Conservation (phyloP, 345 rosid genomes). For the Durio zibethinus region DNA sequence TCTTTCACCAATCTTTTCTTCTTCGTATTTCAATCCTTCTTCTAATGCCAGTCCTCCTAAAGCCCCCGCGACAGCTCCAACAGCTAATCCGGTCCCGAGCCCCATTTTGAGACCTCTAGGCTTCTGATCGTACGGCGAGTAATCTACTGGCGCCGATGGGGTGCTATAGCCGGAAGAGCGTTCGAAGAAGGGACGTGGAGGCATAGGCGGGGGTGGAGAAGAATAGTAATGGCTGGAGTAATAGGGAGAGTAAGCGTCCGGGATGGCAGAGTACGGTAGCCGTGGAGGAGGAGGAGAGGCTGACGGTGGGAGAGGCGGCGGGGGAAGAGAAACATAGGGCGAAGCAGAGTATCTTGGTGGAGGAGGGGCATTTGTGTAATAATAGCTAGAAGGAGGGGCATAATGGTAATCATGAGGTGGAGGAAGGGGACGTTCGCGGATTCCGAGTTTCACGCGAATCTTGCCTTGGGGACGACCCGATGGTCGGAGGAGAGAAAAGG, state of each 20-base stretch:
- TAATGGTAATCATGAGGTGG: slow-evolving; percentile 29
- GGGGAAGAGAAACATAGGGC: slow-evolving; percentile 22
- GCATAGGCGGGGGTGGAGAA: slow-evolving; percentile 25
- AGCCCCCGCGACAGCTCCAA: slow-evolving; percentile 35
- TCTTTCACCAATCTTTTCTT: slow-evolving; percentile 28
- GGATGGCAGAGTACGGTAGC: slow-evolving; percentile 29
- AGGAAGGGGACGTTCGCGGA: slow-evolving; percentile 39
- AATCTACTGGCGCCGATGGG: slow-evolving; percentile 58
- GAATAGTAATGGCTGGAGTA: slow-evolving; percentile 18
- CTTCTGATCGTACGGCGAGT: slow-evolving; percentile 38
- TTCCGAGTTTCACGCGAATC: slow-evolving; percentile 42
- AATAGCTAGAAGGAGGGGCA: slow-evolving; percentile 26
- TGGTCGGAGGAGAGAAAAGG: slow-evolving; percentile 38
- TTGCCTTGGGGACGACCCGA: slow-evolving; percentile 68
- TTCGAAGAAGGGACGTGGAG: slow-evolving; percentile 27
- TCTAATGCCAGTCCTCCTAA: slow-evolving; percentile 35
- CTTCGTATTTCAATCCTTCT: slow-evolving; percentile 37
- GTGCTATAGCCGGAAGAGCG: slow-evolving; percentile 24
- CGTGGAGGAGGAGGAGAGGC: slow-evolving; percentile 26
- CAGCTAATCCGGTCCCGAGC: slow-evolving; percentile 34
- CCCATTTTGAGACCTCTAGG: slow-evolving; percentile 24
- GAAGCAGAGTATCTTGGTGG: slow-evolving; percentile 17
- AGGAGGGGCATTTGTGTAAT: slow-evolving; percentile 24
- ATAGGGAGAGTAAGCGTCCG: slow-evolving; percentile 21
- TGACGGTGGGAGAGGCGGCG: slow-evolving; percentile 29